Conservation (phyloP, 176 grass and related monocot genomes). For the Alloteropsis semialata region DNA sequence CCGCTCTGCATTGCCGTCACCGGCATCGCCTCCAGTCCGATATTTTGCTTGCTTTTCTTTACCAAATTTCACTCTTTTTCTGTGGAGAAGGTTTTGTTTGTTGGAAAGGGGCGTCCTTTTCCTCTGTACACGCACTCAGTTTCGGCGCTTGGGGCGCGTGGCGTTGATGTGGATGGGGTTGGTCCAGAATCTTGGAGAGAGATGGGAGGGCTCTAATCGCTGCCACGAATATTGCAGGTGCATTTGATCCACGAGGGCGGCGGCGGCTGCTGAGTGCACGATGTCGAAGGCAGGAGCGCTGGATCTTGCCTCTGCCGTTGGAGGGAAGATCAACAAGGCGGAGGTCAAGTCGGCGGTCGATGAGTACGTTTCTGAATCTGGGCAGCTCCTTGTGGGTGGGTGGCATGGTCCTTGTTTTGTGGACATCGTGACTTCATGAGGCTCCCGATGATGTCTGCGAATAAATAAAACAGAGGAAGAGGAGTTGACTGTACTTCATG, state of each 20-base stretch:
- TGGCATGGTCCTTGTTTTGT: not conserved
- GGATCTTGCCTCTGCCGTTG: slow-evolving; percentile 62
- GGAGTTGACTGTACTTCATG: not conserved
- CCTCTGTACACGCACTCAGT: not conserved
- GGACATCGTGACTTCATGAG: not conserved
- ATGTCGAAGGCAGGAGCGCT: slow-evolving; percentile 59
- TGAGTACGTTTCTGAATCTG: slow-evolving; percentile 37
- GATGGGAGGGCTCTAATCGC: not conserved
- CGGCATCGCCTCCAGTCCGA: too few relatives aligned
- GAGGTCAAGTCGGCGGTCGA: slow-evolving; percentile 61
- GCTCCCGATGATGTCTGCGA: not conserved
- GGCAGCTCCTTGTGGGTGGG: not conserved
- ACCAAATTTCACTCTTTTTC: too few relatives aligned
- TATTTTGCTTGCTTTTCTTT: too few relatives aligned
- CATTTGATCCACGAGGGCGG: not conserved
- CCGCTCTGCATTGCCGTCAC: too few relatives aligned
- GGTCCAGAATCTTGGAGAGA: not conserved
- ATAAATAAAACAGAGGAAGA: not conserved
- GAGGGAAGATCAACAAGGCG: slow-evolving; percentile 59
- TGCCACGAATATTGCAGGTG: not conserved
- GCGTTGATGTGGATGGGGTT: not conserved
- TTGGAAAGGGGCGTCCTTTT: not conserved
- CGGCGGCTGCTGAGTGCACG: not conserved
- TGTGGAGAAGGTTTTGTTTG: too few relatives aligned
- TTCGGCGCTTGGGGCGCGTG: too few relatives aligned